These are phyloP conservation scores for Penicillium sp. DNA, from an alignment of 2,329 filamentous ascomycete genomes.

Conservation along the genomic window DNA sequence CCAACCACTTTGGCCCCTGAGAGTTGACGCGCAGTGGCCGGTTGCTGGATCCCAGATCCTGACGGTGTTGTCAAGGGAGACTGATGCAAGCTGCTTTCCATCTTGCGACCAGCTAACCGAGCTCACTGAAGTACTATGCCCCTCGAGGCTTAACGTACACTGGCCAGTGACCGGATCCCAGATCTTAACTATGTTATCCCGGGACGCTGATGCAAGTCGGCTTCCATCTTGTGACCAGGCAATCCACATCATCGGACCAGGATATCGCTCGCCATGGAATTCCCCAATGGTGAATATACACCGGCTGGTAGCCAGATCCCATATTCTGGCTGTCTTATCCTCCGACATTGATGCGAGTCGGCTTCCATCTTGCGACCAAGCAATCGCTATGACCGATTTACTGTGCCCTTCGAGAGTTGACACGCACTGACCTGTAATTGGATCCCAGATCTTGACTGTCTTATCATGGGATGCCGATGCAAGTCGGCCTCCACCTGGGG, in stretches of 20 bases:
- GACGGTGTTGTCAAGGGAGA: background rate
- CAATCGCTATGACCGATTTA: background rate
- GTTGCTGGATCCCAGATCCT: constrained; percentile 4
- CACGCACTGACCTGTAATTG: constrained; percentile 37
- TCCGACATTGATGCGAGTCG: constrained; percentile 21
- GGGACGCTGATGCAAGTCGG: constrained; percentile 23
- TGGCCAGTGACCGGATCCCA: constrained; percentile 7
- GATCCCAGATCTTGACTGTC: constrained; percentile 28
- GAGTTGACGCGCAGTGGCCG: background rate
- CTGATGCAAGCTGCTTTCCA: constrained; percentile 9
- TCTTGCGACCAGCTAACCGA: constrained; percentile 11
- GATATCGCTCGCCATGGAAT: too few species aligned
- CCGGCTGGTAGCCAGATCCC: constrained; percentile 1
- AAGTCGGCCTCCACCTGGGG: constrained; percentile 2
- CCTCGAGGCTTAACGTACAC: background rate
- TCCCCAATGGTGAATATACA: too few species aligned
- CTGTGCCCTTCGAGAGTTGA: background rate
- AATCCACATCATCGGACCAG: too few species aligned
- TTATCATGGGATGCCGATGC: constrained; percentile 19
- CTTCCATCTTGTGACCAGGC: constrained; percentile 16
- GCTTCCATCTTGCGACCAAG: constrained; percentile 16
- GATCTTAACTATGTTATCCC: constrained; percentile 17
- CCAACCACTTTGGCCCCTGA: constrained; percentile 13
- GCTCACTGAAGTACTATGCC: background rate
- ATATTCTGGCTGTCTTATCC: constrained; percentile 18